Percentiles rank a stretch among this genome's conserved stretches.
These are phyloP conservation scores for Vachellia collinsii DNA, from an alignment of 306 rosid species.

Conservation along the genomic window DNA sequence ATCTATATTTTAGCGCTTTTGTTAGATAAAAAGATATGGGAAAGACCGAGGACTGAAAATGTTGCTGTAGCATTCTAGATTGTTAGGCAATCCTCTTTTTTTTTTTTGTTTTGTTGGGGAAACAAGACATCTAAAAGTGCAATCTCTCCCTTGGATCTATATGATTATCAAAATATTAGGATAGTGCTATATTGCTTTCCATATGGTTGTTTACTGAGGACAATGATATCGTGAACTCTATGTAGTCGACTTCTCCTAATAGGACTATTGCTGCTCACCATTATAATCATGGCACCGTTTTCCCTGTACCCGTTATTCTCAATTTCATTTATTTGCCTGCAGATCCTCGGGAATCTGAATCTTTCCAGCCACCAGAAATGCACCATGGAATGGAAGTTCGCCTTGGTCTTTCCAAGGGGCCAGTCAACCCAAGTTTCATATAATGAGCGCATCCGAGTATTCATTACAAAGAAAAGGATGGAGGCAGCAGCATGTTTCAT, in stretches of 20 bases:
- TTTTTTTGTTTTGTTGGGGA: too few species aligned
- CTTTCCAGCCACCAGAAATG: conserved; percentile 67
- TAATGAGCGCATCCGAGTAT: conserved; percentile 34
- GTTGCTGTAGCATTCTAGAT: background rate
- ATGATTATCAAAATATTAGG: background rate
- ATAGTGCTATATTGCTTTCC: background rate
- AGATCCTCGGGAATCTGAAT: conserved; percentile 90
- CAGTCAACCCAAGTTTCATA: conserved; percentile 72
- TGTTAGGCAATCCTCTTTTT: background rate
- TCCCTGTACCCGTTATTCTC: background rate
- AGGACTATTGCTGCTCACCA: too few species aligned
- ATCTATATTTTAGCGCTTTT: background rate
- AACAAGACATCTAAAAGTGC: background rate
- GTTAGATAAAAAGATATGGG: background rate
- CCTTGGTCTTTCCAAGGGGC: conserved; percentile 90
- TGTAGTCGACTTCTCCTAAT: too few species aligned
- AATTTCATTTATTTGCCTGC: conserved; percentile 44
- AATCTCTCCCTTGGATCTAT: background rate
- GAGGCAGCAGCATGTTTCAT: background rate
- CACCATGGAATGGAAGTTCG: conserved; percentile 98
- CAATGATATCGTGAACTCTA: too few species aligned
- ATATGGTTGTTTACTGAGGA: too few species aligned
- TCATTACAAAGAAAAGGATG: conserved; percentile 26
- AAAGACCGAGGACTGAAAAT: too few species aligned
- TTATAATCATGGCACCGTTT: background rate